A percentile compares a stretch with the other conserved stretches of the same genome.
phyloP scores from a whole-genome alignment of 169 alveolate species.

The Eimeria necatrix region DNA sequence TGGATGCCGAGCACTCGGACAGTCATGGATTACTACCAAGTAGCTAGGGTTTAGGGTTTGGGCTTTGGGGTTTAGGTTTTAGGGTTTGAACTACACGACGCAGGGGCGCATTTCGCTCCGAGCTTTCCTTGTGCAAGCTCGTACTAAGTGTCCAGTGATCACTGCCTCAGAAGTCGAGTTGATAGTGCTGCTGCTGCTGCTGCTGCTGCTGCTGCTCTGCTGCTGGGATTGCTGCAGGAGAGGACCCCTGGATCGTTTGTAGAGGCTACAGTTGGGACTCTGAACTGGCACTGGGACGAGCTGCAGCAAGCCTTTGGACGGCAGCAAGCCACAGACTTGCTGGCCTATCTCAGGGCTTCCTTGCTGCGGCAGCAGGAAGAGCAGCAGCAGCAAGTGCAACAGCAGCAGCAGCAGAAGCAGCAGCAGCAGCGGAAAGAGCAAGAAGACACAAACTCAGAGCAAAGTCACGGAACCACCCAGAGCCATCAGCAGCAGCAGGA shows the following conservation, averaged over 20 bases:
- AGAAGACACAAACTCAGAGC: background rate
- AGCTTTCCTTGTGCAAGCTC: no score
- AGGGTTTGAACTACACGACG: background rate
- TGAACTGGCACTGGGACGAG: conserved; percentile 26
- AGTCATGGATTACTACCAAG: conserved; percentile 11
- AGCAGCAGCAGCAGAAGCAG: background rate
- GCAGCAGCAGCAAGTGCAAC: background rate
- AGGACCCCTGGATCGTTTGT: conserved; percentile 13
- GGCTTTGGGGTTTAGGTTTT: background rate
- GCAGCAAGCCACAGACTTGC: conserved; percentile 40
- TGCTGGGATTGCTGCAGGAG: background rate
- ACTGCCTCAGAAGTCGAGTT: no score
- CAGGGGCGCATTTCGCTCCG: no score
- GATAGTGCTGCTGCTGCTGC: no score
- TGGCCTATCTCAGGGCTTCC: conserved; percentile 4
- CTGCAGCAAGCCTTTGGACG: conserved; percentile 17
- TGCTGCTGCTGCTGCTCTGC: no score
- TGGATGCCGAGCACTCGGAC: conserved; percentile 38
- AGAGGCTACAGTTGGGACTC: conserved; percentile 10
- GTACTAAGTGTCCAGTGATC: no score
- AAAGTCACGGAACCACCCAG: background rate
- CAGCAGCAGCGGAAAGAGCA: background rate
- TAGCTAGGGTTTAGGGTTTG: background rate
- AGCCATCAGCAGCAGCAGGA: background rate
- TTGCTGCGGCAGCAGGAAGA: background rate